Evolutionary conservation across 176 grass and related monocot species (phyloP).

Genomic region (Eremochloa ophiuroides): DNA sequence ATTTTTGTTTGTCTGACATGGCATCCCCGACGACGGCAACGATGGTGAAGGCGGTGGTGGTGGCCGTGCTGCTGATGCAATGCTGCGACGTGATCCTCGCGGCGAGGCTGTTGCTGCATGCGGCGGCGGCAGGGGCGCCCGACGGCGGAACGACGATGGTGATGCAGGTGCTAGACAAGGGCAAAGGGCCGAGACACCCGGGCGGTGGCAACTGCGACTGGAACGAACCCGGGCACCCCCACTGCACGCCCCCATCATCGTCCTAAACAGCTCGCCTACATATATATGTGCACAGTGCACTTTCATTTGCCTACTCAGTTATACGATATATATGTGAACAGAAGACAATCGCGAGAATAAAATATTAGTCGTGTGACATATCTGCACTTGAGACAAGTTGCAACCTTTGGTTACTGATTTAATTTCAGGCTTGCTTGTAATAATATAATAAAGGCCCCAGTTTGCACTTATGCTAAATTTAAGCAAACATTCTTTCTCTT

Average conservation of each 20-base stretch:
- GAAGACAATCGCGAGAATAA: too few relatives aligned
- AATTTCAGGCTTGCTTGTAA: too few relatives aligned
- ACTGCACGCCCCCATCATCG: background rate
- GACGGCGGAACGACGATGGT: background rate
- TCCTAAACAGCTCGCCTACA: background rate
- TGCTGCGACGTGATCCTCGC: conserved; percentile 1
- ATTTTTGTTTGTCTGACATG: background rate
- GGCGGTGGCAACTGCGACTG: background rate
- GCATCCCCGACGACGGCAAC: background rate
- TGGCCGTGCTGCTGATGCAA: conserved; percentile 5
- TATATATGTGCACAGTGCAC: too few relatives aligned
- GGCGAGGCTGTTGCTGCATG: background rate
- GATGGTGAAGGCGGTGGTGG: background rate
- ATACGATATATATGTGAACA: too few relatives aligned
- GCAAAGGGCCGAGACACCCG: too few relatives aligned
- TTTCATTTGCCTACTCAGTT: too few relatives aligned
- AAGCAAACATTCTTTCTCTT: too few relatives aligned
- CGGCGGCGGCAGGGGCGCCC: background rate
- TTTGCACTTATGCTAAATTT: too few relatives aligned
- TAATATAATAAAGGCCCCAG: too few relatives aligned
- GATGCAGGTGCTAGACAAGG: background rate
- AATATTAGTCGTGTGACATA: too few relatives aligned
- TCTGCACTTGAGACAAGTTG: too few relatives aligned
- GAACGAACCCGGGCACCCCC: background rate
- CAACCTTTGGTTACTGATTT: too few relatives aligned